Conservation (phyloP, 257 asterid genomes). For the Solanum okadae region DNA sequence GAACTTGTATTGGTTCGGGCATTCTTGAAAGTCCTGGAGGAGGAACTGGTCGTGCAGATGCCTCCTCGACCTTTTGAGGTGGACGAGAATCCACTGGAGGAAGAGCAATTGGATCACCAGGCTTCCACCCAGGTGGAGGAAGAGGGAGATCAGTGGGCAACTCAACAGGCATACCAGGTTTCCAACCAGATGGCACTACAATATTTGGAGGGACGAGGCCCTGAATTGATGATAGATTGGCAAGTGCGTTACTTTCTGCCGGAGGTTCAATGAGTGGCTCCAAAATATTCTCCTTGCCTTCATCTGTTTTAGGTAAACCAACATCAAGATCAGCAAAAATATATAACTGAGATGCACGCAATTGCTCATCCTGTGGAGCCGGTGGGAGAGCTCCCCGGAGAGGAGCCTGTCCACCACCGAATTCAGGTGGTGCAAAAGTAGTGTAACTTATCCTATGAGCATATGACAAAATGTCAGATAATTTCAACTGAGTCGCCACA, state of each 20-base stretch:
- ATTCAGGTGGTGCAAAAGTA: conserved; percentile 93
- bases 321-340: conserved; percentile 59
- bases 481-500: conserved; percentile 57
- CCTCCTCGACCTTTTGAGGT: conserved; percentile 49
- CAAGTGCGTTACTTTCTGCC: conserved; percentile 23
- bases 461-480: conserved; percentile 66
- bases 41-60: conserved; percentile 30
- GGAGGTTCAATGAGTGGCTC: conserved; percentile 54
- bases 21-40: conserved; percentile 41
- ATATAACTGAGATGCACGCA: conserved; percentile 84
- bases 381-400: conserved; percentile 91
- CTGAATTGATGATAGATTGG: conserved; percentile 30
- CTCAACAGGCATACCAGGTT: conserved; percentile 94
- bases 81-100: conserved; percentile 65
- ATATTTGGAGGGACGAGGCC: conserved; percentile 55
- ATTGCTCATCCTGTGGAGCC: conserved; percentile 95
- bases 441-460: conserved; percentile 91
- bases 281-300: conserved; percentile 41
- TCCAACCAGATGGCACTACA: conserved; percentile 81
- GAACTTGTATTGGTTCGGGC: conserved; percentile 79
- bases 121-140: conserved; percentile 96
- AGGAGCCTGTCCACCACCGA: conserved; percentile 78
- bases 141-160: conserved; percentile 67
- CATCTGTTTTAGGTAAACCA: conserved; percentile 65
- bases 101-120: conserved; percentile 71